Evolutionary conservation across 768 basidiomycete species (phyloP).

Genomic region (Amanita exitialis): DNA sequence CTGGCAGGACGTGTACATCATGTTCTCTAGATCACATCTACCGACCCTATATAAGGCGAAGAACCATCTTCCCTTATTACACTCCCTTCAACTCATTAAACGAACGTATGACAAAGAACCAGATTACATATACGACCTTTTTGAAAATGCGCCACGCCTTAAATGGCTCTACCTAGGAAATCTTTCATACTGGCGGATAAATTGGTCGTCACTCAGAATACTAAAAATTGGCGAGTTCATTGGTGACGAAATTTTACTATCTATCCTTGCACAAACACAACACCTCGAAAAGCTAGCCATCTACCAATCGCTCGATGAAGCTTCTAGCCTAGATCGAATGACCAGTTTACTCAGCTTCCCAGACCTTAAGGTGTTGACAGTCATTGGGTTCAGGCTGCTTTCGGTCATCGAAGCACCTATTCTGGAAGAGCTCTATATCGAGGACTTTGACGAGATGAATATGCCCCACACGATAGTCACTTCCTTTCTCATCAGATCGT

Average conservation of each 20-base stretch:
- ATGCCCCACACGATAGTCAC: neutral
- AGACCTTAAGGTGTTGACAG: neutral
- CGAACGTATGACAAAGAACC: neutral
- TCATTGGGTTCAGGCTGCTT: neutral
- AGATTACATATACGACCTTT: neutral
- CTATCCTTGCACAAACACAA: neutral
- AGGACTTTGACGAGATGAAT: neutral
- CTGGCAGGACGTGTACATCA: neutral
- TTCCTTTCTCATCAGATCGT: slow-evolving; percentile 1
- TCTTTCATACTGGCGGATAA: neutral
- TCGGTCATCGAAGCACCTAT: neutral
- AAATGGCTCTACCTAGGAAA: neutral
- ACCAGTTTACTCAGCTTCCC: neutral
- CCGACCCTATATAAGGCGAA: neutral
- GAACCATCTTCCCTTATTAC: neutral
- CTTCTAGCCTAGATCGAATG: neutral
- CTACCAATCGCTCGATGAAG: neutral
- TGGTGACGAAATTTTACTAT: neutral
- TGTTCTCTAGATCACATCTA: neutral
- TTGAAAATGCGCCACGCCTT: neutral
- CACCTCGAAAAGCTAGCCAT: slow-evolving; percentile 2
- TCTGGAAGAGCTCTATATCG: slow-evolving; percentile 2
- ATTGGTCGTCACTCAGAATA: neutral
- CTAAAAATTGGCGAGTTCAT: neutral
- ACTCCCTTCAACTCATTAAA: neutral